A percentile compares a stretch with the other conserved stretches of the same genome.
phyloP scores from a whole-genome alignment of 257 asterid species.

The Ilex aquifolium region DNA sequence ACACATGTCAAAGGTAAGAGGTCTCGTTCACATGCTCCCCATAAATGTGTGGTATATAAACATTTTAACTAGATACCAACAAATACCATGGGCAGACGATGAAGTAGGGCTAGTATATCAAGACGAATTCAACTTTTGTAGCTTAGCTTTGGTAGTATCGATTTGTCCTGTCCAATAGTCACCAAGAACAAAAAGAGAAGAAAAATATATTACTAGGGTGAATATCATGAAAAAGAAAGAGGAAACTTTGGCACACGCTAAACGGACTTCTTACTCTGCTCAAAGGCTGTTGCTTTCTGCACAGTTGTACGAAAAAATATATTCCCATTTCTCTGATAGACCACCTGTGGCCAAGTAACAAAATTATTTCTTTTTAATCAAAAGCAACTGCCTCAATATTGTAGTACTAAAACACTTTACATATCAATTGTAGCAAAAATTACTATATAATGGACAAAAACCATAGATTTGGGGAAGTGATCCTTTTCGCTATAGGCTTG shows the following conservation, averaged over 20 bases:
- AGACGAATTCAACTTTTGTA: conserved; percentile 38
- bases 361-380: too few relatives aligned
- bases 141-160: conserved; percentile 50
- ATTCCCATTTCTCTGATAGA: conserved; percentile 73
- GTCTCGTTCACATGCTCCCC: too few relatives aligned
- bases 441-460: too few relatives aligned
- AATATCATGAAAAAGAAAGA: neutral
- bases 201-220: neutral
- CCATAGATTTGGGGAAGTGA: too few relatives aligned
- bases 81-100: too few relatives aligned
- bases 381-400: too few relatives aligned
- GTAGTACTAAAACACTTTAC: too few relatives aligned
- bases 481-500: too few relatives aligned
- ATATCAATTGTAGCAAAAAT: too few relatives aligned
- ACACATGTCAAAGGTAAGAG: too few relatives aligned
- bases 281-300: conserved; percentile 53
- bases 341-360: conserved; percentile 29
- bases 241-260: neutral
- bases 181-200: neutral
- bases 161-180: conserved; percentile 46
- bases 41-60: too few relatives aligned
- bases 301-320: conserved; percentile 58
- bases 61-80: too few relatives aligned
- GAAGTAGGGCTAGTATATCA: conserved; percentile 6
- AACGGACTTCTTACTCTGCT: conserved; percentile 51